Base-by-base conservation (phyloP, 192 early-diverging fungal genomes). In the Dissophora globulifera region DNA sequence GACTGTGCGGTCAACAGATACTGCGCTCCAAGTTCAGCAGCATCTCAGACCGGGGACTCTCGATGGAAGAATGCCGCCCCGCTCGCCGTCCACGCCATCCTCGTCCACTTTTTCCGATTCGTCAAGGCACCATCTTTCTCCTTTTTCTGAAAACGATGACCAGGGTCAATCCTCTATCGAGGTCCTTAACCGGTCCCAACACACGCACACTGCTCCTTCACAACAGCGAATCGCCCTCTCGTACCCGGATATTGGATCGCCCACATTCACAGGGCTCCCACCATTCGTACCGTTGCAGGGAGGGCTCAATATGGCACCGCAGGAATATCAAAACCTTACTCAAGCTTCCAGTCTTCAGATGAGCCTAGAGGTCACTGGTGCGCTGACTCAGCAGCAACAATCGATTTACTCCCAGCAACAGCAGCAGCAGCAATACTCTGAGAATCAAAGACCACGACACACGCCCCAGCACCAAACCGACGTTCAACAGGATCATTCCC, bases 341-440 rank as follows among this genome's bases (percentile, higher is more conserved):
- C 32, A 12, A 6, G 2, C 33, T 16, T 40, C 26, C 51, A 32
- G 51, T 33, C 29, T 53, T 6, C 26, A 31, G n/a, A 22, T 54
- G 16, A 33, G 33, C 33, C 23, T n/a, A n/a, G 52, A 38, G 13
- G 9, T 6, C 4, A n/a, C 11, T 22, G 20, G 52, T 27, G 29
- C 15, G 29, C 7, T 30, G 8, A 1, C 33, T 4, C 32, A 45
- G 12, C 57, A 47, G 43, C 45, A 33, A 29, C 59, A 62, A 17
- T 38, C 46, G 19, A 6, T 48, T 15, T 48, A 48, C 22, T 7
- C 4, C 7, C 60, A 62, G 38, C 60, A 51, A 20, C 60, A 62
- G 26, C 38, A 29, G 25, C 60, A 62, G 33, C 48, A 62, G 20
- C 33, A 52, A 38, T 50, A 48, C 25, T n/a, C n/a, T n/a, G n/a